Evolutionary conservation across 352 stramenopile genomes (phyloP).

Genomic region (Globisporangium spinosum): DNA sequence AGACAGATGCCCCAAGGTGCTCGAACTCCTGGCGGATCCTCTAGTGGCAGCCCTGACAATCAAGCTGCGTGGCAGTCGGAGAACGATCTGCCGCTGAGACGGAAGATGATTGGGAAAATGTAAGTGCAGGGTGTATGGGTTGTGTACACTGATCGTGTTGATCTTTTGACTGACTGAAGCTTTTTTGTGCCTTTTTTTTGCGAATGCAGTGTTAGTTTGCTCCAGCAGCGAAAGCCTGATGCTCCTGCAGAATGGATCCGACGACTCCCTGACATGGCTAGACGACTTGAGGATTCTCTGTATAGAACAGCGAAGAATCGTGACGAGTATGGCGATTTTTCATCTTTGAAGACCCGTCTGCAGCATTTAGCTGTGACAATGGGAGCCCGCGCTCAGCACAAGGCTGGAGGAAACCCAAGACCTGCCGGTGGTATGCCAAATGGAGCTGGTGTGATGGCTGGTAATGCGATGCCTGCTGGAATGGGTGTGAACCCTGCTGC

Average conservation of each 20-base stretch:
- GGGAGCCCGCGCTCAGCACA: conserved; percentile 79
- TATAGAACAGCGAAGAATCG: conserved; percentile 92
- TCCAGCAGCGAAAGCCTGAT: conserved; percentile 96
- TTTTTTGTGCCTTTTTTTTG: conserved; percentile 9
- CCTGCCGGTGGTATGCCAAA: conserved; percentile 28
- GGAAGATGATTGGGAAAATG: conserved; percentile 92
- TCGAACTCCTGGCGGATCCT: conserved; percentile 37
- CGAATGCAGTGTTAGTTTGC: conserved; percentile 84
- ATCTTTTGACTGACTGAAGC: neutral
- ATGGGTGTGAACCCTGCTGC: conserved; percentile 50
- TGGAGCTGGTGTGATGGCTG: conserved; percentile 42
- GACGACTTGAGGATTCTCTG: conserved; percentile 95
- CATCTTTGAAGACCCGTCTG: conserved; percentile 94
- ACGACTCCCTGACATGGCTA: conserved; percentile 97
- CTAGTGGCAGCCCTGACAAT: conserved; percentile 33
- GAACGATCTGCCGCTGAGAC: conserved; percentile 78
- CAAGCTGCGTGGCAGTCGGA: conserved; percentile 85
- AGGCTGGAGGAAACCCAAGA: conserved; percentile 49
- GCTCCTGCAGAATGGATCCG: conserved; percentile 96
- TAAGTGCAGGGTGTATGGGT: conserved; percentile 24
- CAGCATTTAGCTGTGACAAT: conserved; percentile 94
- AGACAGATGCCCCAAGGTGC: conserved; percentile 33
- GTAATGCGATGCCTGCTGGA: conserved; percentile 23
- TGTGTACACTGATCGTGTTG: neutral
- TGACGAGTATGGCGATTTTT: conserved; percentile 95